Evolutionary conservation across 2,329 filamentous ascomycete genomes (phyloP), one percentile per base, ranked within the genome.

Genomic region (Dothidotthia symphoricarpi): DNA sequence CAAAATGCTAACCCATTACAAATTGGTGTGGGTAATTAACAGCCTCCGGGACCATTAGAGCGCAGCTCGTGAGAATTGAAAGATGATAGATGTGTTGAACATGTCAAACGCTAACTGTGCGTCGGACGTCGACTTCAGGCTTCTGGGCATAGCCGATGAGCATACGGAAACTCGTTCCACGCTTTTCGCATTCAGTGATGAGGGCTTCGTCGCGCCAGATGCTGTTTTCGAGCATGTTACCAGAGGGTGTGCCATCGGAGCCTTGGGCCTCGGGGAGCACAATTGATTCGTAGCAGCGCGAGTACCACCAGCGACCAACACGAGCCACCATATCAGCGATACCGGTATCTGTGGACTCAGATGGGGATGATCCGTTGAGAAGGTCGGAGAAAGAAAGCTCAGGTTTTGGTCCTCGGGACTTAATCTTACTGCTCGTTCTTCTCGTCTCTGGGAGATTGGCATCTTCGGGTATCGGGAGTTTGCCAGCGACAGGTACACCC

Each of bases 241-340:
- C 53, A 2, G 59, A 53, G 33, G 73, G 63, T 33, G 61, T 54
- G 7, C 51, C 56, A 16, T 52, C 59, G 6, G 56, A 50, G 19
- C 63, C 62, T 34, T 56, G 58, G 13, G 54, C 57, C 39, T 63
- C 59, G 6, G 63, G 59, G 3, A 74, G 53, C 7, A 82, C 73
- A 4, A 78, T 75, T 39, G 77, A 80, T 68, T 96, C 91, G 64
- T 96, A 97, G 72, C 91, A 96, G 35, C 86, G 81, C 8, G 82
- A 86, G 68, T 95, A 97, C 93, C 93, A 98, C 88, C 91, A 97
- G 28, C 93, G 79, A 2, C 89, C 91, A 9, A 97, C 91, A 47
- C 83, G 85, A 12, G 89, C 85, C 15, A 97, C 89, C 76, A 95
- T 95, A 59, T 88, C 90, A 11, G 88, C 88, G 59, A 97, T 95